These are phyloP conservation scores for Begonia fuchsioides DNA, from an alignment of 306 rosid species.

Conservation along the genomic window DNA sequence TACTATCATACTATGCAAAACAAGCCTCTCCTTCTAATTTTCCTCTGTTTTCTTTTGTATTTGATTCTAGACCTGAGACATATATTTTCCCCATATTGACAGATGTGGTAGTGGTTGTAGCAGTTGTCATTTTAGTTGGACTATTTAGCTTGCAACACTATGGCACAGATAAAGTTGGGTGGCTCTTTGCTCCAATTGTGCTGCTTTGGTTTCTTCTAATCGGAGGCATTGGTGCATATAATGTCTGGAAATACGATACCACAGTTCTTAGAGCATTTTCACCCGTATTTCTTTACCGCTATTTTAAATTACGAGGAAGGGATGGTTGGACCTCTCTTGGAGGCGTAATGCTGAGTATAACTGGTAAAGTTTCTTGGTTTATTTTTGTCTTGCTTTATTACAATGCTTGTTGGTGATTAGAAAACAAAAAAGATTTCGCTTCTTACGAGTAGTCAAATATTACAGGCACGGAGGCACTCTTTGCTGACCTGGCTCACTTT, in stretches of 20 bases:
- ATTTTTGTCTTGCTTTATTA: background rate
- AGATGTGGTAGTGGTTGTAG: slow-evolving; percentile 77
- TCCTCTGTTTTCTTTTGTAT: slow-evolving; percentile 4
- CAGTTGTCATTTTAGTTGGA: slow-evolving; percentile 70
- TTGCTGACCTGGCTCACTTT: slow-evolving; percentile 88
- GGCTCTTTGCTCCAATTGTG: slow-evolving; percentile 99
- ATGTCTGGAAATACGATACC: slow-evolving; percentile 68
- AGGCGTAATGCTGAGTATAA: slow-evolving; percentile 89
- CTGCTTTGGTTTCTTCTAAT: slow-evolving; percentile 90
- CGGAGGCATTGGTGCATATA: slow-evolving; percentile 86
- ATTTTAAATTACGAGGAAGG: slow-evolving; percentile 59
- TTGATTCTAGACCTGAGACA: slow-evolving; percentile 5
- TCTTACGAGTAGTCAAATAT: background rate
- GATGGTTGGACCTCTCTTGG: slow-evolving; percentile 90
- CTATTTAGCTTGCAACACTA: slow-evolving; percentile 91
- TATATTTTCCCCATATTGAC: slow-evolving; percentile 16
- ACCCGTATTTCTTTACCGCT: slow-evolving; percentile 64
- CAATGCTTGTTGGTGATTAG: no score
- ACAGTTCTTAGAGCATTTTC: slow-evolving; percentile 68
- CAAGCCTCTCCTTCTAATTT: slow-evolving; percentile 5
- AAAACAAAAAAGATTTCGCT: background rate
- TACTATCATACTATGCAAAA: slow-evolving; percentile 23
- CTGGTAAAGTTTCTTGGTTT: slow-evolving; percentile 36
- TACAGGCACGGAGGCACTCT: slow-evolving; percentile 97
- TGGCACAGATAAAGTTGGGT: slow-evolving; percentile 92